A percentile compares a stretch with the other conserved stretches of the same genome.
phyloP scores from a whole-genome alignment of 1,139 yeast species.

The Pneumocystis murina region DNA sequence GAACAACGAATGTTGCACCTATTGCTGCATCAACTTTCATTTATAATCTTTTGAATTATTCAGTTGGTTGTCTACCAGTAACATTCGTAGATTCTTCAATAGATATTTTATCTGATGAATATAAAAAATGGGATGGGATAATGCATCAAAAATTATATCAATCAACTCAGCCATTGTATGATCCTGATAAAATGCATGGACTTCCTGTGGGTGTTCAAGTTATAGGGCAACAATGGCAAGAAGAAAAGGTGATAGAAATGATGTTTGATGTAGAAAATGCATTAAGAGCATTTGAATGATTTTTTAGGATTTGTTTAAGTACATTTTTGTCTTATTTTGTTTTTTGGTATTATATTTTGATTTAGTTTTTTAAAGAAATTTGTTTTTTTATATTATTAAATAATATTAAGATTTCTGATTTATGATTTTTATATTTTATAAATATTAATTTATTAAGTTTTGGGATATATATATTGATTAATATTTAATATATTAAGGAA shows the following conservation, averaged over 20 bases:
- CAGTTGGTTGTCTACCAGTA: constrained; percentile 43
- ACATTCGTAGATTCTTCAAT: constrained; percentile 36
- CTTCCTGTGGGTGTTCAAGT: constrained; percentile 56
- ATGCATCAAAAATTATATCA: constrained; percentile 34
- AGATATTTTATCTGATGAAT: constrained; percentile 44
- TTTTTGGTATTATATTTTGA: too few relatives aligned
- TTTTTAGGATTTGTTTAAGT: background rate
- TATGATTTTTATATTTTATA: too few relatives aligned
- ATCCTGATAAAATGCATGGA: constrained; percentile 42
- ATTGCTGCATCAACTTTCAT: constrained; percentile 36
- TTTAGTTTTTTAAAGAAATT: too few relatives aligned
- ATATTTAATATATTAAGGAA: too few relatives aligned
- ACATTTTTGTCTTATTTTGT: background rate
- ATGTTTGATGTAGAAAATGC: constrained; percentile 28
- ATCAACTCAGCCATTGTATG: constrained; percentile 26
- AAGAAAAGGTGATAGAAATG: constrained; percentile 42
- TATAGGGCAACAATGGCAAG: constrained; percentile 42
- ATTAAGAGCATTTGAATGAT: constrained; percentile 15
- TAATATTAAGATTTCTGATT: too few relatives aligned
- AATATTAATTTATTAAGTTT: too few relatives aligned
- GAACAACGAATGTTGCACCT: constrained; percentile 25
- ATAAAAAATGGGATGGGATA: constrained; percentile 45
- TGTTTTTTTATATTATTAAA: too few relatives aligned
- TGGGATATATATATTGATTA: too few relatives aligned
- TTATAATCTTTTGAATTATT: constrained; percentile 40